Evolutionary conservation across 345 rosid species (phyloP).

Genomic region (Populus euphratica): DNA sequence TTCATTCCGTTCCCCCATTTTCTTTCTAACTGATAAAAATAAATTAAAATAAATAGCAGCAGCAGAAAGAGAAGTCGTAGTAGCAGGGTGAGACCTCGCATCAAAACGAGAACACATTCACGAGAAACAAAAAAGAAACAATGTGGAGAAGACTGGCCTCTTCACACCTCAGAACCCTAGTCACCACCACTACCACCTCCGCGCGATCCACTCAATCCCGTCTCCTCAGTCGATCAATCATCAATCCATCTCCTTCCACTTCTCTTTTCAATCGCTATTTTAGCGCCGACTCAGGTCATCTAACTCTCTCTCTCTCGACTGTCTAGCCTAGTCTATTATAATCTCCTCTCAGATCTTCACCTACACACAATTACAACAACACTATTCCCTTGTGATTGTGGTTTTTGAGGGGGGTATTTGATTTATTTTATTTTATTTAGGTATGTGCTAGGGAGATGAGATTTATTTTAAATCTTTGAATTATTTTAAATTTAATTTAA

Average conservation of each 20-base stretch:
- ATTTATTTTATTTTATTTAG: neutral
- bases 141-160: slow-evolving; percentile 80
- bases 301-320: neutral
- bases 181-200: slow-evolving; percentile 21
- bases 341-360: neutral
- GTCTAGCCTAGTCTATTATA: neutral
- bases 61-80: too few species aligned
- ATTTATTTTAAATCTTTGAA: neutral
- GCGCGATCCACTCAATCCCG: slow-evolving; percentile 23
- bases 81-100: slow-evolving; percentile 41
- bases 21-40: neutral
- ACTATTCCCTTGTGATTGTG: neutral
- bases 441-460: neutral
- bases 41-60: neutral
- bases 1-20: neutral
- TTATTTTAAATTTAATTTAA: neutral
- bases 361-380: neutral
- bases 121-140: slow-evolving; percentile 10
- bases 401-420: neutral
- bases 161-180: slow-evolving; percentile 74
- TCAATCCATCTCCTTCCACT: slow-evolving; percentile 34
- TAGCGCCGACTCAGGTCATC: slow-evolving; percentile 50
- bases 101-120: slow-evolving; percentile 16
- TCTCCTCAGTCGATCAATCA: slow-evolving; percentile 19
- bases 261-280: slow-evolving; percentile 38